Conservation (phyloP, 768 basidiomycete genomes). For the Rhodotorula diobovata region DNA sequence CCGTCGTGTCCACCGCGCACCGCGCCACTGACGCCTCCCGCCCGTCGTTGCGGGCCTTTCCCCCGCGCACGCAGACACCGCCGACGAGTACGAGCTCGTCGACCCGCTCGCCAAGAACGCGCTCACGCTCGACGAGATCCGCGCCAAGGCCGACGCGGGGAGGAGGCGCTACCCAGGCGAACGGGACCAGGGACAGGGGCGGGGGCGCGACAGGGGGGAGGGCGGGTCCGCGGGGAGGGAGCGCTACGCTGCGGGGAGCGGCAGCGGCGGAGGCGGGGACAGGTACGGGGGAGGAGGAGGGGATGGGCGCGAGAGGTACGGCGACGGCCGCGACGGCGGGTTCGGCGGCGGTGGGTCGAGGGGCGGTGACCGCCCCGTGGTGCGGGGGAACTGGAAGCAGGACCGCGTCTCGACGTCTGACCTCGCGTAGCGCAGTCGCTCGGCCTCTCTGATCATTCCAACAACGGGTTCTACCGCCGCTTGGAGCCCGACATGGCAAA, state of each 20-base stretch:
- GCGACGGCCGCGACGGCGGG: background rate
- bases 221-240: background rate
- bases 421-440: slow-evolving; percentile 7
- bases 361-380: no score
- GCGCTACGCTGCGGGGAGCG: background rate
- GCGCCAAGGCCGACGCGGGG: slow-evolving; percentile 1
- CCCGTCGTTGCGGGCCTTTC: background rate
- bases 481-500: slow-evolving; percentile 54
- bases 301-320: background rate
- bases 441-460: no score
- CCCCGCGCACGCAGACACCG: slow-evolving; percentile 1
- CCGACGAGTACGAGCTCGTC: slow-evolving; percentile 36
- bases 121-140: slow-evolving; percentile 31
- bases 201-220: background rate
- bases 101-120: slow-evolving; percentile 37
- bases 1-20: background rate
- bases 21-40: no score
- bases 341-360: background rate
- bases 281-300: background rate
- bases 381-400: slow-evolving; percentile 26
- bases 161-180: slow-evolving; percentile 23
- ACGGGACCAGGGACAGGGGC: background rate
- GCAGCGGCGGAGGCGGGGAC: background rate
- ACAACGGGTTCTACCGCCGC: background rate
- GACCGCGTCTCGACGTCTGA: slow-evolving; percentile 25